Conservation (phyloP, 139 green algal species). For the Pycnococcus provasolii region DNA sequence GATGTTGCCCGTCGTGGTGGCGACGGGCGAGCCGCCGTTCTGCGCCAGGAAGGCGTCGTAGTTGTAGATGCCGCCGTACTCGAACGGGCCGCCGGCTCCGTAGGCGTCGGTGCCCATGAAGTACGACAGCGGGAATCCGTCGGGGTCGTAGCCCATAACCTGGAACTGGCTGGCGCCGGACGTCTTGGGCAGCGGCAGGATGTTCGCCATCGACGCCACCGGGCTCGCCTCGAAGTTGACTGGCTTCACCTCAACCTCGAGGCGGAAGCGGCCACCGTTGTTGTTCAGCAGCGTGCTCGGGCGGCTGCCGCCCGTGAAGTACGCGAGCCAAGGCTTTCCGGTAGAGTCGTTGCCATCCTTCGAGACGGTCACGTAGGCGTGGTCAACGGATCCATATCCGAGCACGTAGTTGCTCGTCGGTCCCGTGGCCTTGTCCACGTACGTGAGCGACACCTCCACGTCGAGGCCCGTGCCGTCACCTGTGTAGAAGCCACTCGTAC, state of each 20-base stretch:
- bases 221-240: constrained; percentile 9
- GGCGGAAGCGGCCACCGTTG: constrained; percentile 9
- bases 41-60: neutral
- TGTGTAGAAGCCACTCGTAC: too few relatives aligned
- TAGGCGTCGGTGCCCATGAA: neutral
- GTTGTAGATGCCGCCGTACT: neutral
- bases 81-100: neutral
- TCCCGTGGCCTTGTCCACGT: too few relatives aligned
- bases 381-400: too few relatives aligned
- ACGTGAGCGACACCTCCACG: too few relatives aligned
- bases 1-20: neutral
- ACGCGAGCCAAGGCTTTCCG: constrained; percentile 18
- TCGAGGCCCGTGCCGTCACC: too few relatives aligned
- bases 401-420: too few relatives aligned
- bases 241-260: constrained; percentile 5
- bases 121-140: constrained; percentile 4
- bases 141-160: constrained; percentile 12
- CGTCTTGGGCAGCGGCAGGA: constrained; percentile 16
- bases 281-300: constrained; percentile 14
- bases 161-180: constrained; percentile 2
- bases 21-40: neutral
- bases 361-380: too few relatives aligned
- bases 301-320: constrained; percentile 34
- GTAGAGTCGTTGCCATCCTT: too few relatives aligned
- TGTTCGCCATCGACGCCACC: neutral